Evolutionary conservation across 768 basidiomycete genomes (phyloP).

Genomic region (Fibroporia radiculosa): DNA sequence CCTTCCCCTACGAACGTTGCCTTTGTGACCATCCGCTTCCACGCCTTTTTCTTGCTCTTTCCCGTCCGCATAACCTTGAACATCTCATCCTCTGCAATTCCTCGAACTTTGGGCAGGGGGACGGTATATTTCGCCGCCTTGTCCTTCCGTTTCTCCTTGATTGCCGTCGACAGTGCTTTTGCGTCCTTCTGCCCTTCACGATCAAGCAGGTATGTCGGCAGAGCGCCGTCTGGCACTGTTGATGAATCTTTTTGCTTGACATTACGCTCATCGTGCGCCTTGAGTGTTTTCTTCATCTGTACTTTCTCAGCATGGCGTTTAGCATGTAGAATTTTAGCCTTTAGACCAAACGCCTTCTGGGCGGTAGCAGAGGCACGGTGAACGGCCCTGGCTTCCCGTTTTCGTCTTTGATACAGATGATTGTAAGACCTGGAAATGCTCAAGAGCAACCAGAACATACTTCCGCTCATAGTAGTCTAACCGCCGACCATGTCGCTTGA

Average conservation of each 20-base stretch:
- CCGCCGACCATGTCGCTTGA: slow-evolving; percentile 92
- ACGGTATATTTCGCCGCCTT: slow-evolving; percentile 98
- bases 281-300: slow-evolving; percentile 98
- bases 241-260: slow-evolving; percentile 89
- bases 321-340: slow-evolving; percentile 96
- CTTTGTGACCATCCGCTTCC: slow-evolving; percentile 99
- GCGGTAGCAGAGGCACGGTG: slow-evolving; percentile 76
- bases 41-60: slow-evolving; percentile 90
- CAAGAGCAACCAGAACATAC: slow-evolving; percentile 43
- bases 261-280: slow-evolving; percentile 98
- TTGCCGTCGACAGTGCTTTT: slow-evolving; percentile 88
- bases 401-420: slow-evolving; percentile 45
- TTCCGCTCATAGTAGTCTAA: slow-evolving; percentile 94
- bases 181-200: slow-evolving; percentile 98
- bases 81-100: slow-evolving; percentile 99
- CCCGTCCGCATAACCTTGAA: slow-evolving; percentile 99
- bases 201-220: slow-evolving; percentile 94
- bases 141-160: slow-evolving; percentile 99
- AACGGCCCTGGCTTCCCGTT: slow-evolving; percentile 69
- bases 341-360: slow-evolving; percentile 93
- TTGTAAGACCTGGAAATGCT: background rate
- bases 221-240: slow-evolving; percentile 78
- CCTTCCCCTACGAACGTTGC: slow-evolving; percentile 98
- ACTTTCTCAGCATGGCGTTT: slow-evolving; percentile 97
- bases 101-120: slow-evolving; percentile 92